These are phyloP conservation scores for Colletotrichum eremochloae DNA, from an alignment of 2,329 filamentous ascomycete genomes.

Conservation along the genomic window DNA sequence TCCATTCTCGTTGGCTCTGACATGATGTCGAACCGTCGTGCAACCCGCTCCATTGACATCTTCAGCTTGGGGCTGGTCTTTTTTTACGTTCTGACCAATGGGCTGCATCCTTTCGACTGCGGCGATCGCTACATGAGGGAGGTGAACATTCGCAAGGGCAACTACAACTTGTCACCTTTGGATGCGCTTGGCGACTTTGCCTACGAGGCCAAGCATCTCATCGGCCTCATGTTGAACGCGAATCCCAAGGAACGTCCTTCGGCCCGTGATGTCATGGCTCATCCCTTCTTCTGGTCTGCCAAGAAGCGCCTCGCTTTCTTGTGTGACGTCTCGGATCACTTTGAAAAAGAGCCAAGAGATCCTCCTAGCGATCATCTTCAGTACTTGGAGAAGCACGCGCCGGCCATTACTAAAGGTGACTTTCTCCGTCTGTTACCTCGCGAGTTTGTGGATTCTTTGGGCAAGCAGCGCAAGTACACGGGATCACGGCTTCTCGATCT, in stretches of 20 bases:
- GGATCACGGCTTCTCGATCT: conserved; percentile 87
- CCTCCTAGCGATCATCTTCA: conserved; percentile 78
- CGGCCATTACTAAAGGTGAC: conserved; percentile 73
- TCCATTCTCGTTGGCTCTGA: conserved; percentile 70
- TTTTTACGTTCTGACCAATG: conserved; percentile 96
- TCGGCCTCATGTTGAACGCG: conserved; percentile 79
- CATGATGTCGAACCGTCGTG: conserved; percentile 77
- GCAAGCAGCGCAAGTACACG: conserved; percentile 95
- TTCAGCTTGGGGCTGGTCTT: conserved; percentile 98
- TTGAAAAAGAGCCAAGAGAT: conserved; percentile 91
- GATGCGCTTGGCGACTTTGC: conserved; percentile 85
- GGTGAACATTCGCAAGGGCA: conserved; percentile 95
- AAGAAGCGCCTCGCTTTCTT: conserved; percentile 92
- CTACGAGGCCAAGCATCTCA: conserved; percentile 88
- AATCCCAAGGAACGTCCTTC: conserved; percentile 73
- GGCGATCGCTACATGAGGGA: conserved; percentile 96
- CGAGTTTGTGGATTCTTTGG: conserved; percentile 88
- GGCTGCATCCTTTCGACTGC: conserved; percentile 92
- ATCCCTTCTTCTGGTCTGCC: conserved; percentile 96
- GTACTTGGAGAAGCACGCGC: conserved; percentile 68
- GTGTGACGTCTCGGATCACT: conserved; percentile 97
- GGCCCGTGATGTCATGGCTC: conserved; percentile 84
- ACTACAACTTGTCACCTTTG: conserved; percentile 78
- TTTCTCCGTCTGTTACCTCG: conserved; percentile 83
- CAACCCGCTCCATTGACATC: conserved; percentile 96